Evolutionary conservation across 2,329 filamentous ascomycete genomes (phyloP), one percentile per base, ranked within the genome.

Genomic region (Hypoxylon sp.): DNA sequence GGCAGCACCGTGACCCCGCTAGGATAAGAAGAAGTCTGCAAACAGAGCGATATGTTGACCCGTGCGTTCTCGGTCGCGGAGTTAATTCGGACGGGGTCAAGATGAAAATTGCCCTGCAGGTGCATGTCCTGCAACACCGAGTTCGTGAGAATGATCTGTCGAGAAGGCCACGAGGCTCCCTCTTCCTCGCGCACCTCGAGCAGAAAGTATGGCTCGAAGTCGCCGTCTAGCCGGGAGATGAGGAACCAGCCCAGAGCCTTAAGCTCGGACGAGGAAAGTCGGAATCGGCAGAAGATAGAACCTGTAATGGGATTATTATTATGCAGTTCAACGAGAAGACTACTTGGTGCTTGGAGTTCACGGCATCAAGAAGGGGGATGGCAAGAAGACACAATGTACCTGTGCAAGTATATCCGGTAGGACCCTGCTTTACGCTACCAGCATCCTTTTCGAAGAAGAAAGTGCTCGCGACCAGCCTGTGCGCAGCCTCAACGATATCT

Each of bases 391-490:
- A n/a, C 19, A 6, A 23, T 3, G 13, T 74, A 77, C 76, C 76
- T 60, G 75, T 76, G 55, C 76, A 78, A 25, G 65, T 76, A 52
- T 73, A 77, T 1, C 75, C 76, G 2, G 72, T 74, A 14, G 64
- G 30, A 7, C 57, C 72, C 55, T 75, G 75, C 63, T 75, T 75
- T 25, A 77, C 71, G 21, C 75, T 74, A 1, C 67, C 58, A 5
- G 67, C 58, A 9, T 78, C 76, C 62, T 74, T 77, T 61, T 78
- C 76, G 30, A 78, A 78, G 72, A 78, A 78, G 34, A 78, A 78
- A 0, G 74, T 73, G 72, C 76, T 78, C 7, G 76, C 76, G 2
- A 78, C 72, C 10, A 78, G 70, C 21, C 76, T 68, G 57, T 78
- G 76, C 19, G 74, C 76, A 6, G 73, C 73, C 56, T 78, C 76